phyloP scores from a whole-genome alignment of 148 eudicot genomes.

The Bassia scoparia region DNA sequence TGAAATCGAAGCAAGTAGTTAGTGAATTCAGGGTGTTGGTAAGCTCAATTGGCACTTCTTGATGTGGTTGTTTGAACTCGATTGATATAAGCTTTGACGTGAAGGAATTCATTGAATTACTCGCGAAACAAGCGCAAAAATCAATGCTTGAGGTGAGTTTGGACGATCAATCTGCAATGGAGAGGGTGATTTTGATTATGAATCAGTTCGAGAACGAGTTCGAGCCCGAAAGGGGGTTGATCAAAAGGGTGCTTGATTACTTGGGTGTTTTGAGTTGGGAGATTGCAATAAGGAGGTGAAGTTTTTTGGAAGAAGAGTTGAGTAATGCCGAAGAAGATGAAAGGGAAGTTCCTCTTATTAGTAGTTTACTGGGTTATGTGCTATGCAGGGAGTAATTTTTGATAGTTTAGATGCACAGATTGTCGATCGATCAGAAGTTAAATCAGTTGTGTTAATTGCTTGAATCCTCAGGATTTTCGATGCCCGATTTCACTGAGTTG shows the following conservation, averaged over 20 bases:
- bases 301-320: slow-evolving; percentile 57
- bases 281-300: slow-evolving; percentile 57
- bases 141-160: slow-evolving; percentile 41
- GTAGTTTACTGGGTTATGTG: slow-evolving; percentile 60
- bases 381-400: slow-evolving; percentile 65
- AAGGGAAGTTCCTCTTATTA: slow-evolving; percentile 41
- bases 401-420: slow-evolving; percentile 29
- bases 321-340: slow-evolving; percentile 33
- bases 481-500: slow-evolving; percentile 90
- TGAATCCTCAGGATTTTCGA: slow-evolving; percentile 71
- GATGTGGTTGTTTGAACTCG: slow-evolving; percentile 44
- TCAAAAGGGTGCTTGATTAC: slow-evolving; percentile 45
- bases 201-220: slow-evolving; percentile 61
- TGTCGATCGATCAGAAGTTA: slow-evolving; percentile 19
- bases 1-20: slow-evolving; percentile 43
- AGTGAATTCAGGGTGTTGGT: slow-evolving; percentile 42
- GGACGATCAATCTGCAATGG: slow-evolving; percentile 48
- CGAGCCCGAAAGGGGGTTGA: slow-evolving; percentile 49
- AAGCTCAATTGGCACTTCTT: slow-evolving; percentile 40
- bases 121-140: slow-evolving; percentile 52
- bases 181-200: slow-evolving; percentile 45
- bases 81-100: slow-evolving; percentile 43
- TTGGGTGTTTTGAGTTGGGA: slow-evolving; percentile 49
- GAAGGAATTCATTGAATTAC: slow-evolving; percentile 50
- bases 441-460: slow-evolving; percentile 33